Conservation (phyloP, 257 asterid species). For the Solanum raphanifolium region DNA sequence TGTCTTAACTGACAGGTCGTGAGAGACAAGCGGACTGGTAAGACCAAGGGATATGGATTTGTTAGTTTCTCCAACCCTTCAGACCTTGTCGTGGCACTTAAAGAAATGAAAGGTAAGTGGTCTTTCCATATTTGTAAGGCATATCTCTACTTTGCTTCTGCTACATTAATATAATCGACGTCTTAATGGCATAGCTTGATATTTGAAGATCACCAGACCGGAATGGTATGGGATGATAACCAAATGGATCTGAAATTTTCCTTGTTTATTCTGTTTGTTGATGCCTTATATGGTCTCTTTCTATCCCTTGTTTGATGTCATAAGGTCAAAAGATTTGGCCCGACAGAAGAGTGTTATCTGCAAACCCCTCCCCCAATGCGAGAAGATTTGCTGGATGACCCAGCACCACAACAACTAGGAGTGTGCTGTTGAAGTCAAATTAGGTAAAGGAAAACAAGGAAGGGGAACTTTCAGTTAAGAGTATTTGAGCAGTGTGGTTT, state of each 20-base stretch:
- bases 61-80: slow-evolving; percentile 76
- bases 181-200: background rate
- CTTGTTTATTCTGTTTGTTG: background rate
- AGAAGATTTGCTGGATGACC: background rate
- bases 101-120: slow-evolving; percentile 83
- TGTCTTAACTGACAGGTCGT: slow-evolving; percentile 40
- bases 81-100: slow-evolving; percentile 78
- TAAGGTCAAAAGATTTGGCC: background rate
- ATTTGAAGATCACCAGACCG: background rate
- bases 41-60: slow-evolving; percentile 90
- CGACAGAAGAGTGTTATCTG: background rate
- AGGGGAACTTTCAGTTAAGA: background rate
- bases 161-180: background rate
- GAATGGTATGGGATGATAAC: background rate
- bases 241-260: background rate
- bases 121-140: background rate
- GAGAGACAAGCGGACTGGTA: slow-evolving; percentile 90
- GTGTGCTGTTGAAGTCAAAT: background rate
- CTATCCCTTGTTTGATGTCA: background rate
- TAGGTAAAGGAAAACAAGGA: background rate
- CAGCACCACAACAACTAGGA: background rate
- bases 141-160: background rate
- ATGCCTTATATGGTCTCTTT: background rate
- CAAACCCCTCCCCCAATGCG: background rate
- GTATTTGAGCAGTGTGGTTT: background rate